These are phyloP conservation scores for Adansonia gregorii DNA, from an alignment of 441 rosid genomes.

Conservation along the genomic window DNA sequence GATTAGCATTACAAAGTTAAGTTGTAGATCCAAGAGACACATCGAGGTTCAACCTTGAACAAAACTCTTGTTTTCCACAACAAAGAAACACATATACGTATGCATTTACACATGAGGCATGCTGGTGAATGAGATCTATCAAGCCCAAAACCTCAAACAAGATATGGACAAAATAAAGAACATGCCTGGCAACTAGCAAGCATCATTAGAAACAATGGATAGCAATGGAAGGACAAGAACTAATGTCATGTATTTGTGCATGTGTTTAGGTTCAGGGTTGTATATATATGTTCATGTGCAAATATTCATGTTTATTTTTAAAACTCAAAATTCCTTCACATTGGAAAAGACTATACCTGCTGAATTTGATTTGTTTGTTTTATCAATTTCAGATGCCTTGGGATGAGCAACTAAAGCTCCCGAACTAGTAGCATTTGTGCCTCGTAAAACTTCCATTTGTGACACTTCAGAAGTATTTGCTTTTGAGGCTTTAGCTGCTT, in stretches of 20 bases:
- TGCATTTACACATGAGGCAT: not conserved
- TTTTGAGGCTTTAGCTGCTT: slow-evolving; percentile 53
- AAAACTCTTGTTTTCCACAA: slow-evolving; percentile 10
- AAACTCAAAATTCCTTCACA: not conserved
- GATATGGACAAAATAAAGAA: not conserved
- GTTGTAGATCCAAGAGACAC: slow-evolving; percentile 3
- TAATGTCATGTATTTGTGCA: not conserved
- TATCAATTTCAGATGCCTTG: slow-evolving; percentile 35
- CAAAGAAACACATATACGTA: not conserved
- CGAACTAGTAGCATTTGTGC: slow-evolving; percentile 30
- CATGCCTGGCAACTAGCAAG: not conserved
- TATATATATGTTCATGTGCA: not conserved
- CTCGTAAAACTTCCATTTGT: slow-evolving; percentile 38
- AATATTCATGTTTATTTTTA: not conserved
- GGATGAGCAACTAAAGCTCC: slow-evolving; percentile 38
- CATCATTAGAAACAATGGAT: slow-evolving; percentile 4
- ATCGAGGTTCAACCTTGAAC: not conserved
- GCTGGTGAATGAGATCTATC: not conserved
- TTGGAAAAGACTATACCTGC: slow-evolving; percentile 42
- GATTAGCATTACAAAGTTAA: slow-evolving; percentile 24
- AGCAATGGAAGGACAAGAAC: not conserved
- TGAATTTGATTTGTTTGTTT: slow-evolving; percentile 38
- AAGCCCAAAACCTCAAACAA: slow-evolving; percentile 4
- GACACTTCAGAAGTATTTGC: slow-evolving; percentile 35
- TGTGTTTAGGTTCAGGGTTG: not conserved